Base-by-base conservation (phyloP, 345 rosid genomes). In the Gossypium sturtianum region DNA sequence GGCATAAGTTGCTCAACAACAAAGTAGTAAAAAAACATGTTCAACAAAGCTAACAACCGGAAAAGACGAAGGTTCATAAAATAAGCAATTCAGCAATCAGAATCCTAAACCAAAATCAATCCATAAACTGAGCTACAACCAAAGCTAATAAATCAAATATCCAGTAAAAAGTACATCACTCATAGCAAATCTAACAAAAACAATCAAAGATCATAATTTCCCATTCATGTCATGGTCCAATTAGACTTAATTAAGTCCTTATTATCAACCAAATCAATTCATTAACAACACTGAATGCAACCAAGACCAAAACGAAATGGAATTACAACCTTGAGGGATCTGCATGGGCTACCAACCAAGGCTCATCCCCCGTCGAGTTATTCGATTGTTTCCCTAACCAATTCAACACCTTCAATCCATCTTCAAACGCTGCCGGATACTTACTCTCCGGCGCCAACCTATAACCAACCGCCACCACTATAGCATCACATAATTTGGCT, bases 371-470 rank as follows among this genome's bases (percentile, higher is more conserved):
- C 89, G 89, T 85, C 1, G 92, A 87, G 76, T 91, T 91, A 75
- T 94, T 92, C 29, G 98, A 95, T 73, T 94, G 98, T 83, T 94
- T 94, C 57, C 84, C 97, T 44, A 94, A 67, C 97, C 98, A 94
- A 77, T 88, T 78, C 90, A 94, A 84, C 69, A 92, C 97, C 81
- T 86, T 83, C 59, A 88, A 71, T 3, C 95, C 97, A 64, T 90
- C 97, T 69, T 92, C 97, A 68, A 85, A 92, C 1, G 97, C 97
- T 7, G 93, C 95, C 0, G 97, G 97, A 43, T 82, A 91, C 82
- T 82, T 83, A 78, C 85, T 94, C 89, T 94, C 98, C 9, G 96
- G 93, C 15, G 98, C 96, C 80, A 92, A 84, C 82, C 98, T 84
- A 54, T 92, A 94, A 25, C 98, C 98, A 0, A 94, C 95, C 0